Base-by-base conservation (phyloP, 2,329 filamentous ascomycete species). In the Penicillium palitans region DNA sequence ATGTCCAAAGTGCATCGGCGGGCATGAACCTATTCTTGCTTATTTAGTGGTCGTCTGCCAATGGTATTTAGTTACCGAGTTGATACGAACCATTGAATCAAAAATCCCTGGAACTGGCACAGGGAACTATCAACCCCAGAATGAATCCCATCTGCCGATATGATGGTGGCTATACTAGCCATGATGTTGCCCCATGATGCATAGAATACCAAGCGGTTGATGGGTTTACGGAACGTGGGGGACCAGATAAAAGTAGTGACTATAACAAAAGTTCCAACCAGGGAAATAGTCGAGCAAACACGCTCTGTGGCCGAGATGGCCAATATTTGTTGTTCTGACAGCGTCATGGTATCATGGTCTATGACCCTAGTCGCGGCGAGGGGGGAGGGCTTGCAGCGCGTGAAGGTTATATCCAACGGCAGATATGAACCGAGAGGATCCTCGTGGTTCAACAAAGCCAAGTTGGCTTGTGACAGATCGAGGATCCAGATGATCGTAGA, bases 131-230 rank as follows among this genome's bases (percentile, higher is more conserved):
- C 82, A 17, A 76, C 62, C 1, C 80, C 74, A 9, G 77, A 68
- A 2, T 69, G 64, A 7, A 90, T 75, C 40, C 85, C 89, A 1
- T 82, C 80, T 37, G 83, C 82, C 0, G 88, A 87, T 68, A 93
- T 90, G 35, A 93, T 74, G 0, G 90, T 92, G 1, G 87, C 90
- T 19, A 91, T 82, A 71, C 91, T 93, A 61, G 85, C 85, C 74
- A 92, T 80, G 66, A 93, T 81, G 68, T 96, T 96, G 9, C 90
- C 91, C 69, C 90, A 89, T 0, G 89, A 89, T 7, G 91, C 90
- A 72, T 89, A 95, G 73, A 96, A 93, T 10, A 93, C 87, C 0
- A 96, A 81, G 19, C 91, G 83, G 70, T 95, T 95, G 77, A 95
- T 92, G n/a, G 90, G 89, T 70, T 92, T 93, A 68, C 90, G 89